Evolutionary conservation across 257 asterid species (phyloP), one percentile per base, ranked within the genome.

Genomic region (Penstemon newberryi): DNA sequence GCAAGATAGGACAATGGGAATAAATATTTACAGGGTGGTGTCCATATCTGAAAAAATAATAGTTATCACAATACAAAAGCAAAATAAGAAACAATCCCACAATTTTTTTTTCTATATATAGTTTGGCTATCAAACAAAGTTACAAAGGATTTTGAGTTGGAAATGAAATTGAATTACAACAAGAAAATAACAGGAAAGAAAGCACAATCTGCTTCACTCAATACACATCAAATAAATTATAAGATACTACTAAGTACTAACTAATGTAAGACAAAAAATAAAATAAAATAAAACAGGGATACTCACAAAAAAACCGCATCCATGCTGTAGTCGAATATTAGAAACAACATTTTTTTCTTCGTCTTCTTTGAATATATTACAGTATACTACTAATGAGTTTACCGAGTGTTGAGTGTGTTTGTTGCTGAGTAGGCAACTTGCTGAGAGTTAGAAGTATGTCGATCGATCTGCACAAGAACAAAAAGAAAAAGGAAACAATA

Each of bases 281-380:
- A 51, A 46, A 44, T 4, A 7, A 56, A 10, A n/a, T 6, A 19
- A 72, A 82, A 85, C 90, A 81, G 75, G 94, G 91, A 87, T 76
- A 85, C 96, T 73, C 81, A 70, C 83, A 78, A 89, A 89, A 15
- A 85, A 87, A 73, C 70, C 65, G 91, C 95, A 92, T 92, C 96
- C 98, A 83, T 86, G 92, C 86, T 84, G 70, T 71, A 40, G 73
- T 81, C 69, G 79, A 72, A 71, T 75, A 79, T 76, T 72, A 74
- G 70, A 78, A 79, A 56, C 71, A 67, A 72, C 62, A 67, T 10
- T 40, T 60, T 42, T 68, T 60, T 12, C 9, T n/a, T 13, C 37
- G 44, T 45, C 65, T 72, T 71, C 6, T 55, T 49, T 65, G 70
- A 77, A 11, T 79, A 82, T 76, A 68, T 60, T 86, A 81, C 84